phyloP scores from a whole-genome alignment of 2,329 filamentous ascomycete genomes.

The Periglandula ipomoeae region DNA sequence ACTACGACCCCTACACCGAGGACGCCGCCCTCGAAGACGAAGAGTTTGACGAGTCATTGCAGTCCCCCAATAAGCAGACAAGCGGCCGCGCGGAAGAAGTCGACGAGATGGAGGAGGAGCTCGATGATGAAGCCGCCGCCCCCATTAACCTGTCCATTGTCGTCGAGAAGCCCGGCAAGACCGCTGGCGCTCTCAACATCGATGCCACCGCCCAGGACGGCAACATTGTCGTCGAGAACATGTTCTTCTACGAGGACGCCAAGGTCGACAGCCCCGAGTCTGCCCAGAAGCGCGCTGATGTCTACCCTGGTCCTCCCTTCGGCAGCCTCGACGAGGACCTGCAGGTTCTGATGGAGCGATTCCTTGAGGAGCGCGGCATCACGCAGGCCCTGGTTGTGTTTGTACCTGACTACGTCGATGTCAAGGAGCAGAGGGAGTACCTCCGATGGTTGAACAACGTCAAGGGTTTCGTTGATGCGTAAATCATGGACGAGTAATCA shows the following conservation, averaged over 20 bases:
- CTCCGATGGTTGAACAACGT: constrained; percentile 79
- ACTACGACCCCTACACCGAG: constrained; percentile 29
- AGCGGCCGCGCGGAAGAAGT: constrained; percentile 39
- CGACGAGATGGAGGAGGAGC: constrained; percentile 34
- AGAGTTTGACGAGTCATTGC: constrained; percentile 30
- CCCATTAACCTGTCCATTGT: constrained; percentile 79
- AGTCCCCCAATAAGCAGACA: constrained; percentile 48
- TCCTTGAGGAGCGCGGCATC: constrained; percentile 89
- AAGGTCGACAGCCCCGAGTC: constrained; percentile 66
- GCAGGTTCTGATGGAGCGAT: constrained; percentile 84
- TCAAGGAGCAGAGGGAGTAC: constrained; percentile 99
- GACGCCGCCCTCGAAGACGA: constrained; percentile 31
- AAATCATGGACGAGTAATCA: no score
- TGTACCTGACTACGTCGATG: constrained; percentile 90
- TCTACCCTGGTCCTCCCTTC: constrained; percentile 89
- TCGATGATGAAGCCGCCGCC: constrained; percentile 52
- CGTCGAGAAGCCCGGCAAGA: constrained; percentile 73
- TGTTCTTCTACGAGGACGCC: constrained; percentile 76
- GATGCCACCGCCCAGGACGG: constrained; percentile 83
- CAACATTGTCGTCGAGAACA: constrained; percentile 77
- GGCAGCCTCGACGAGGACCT: constrained; percentile 93
- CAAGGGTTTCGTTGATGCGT: constrained; percentile 75
- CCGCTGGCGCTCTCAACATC: constrained; percentile 67
- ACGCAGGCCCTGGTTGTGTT: constrained; percentile 80
- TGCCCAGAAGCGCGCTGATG: constrained; percentile 63